A percentile compares a stretch with the other conserved stretches of the same genome.
Evolutionary conservation across 2,329 filamentous ascomycete species (phyloP).

Genomic region (Taxawa tesnikishii): DNA sequence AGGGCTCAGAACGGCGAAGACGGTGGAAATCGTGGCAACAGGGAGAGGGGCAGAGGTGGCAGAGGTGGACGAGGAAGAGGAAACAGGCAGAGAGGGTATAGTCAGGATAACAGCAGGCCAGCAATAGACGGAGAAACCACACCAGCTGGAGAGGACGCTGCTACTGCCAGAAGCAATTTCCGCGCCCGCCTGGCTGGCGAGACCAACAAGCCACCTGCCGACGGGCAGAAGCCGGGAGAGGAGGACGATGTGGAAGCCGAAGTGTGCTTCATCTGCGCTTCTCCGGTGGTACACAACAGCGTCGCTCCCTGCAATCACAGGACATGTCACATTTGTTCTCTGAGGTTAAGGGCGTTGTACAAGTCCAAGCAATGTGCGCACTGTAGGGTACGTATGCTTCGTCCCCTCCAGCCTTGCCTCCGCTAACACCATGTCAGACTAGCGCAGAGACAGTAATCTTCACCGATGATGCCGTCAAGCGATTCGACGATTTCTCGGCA

Average conservation of each 20-base stretch:
- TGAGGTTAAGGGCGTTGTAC: conserved; percentile 85
- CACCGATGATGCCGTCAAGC: conserved; percentile 70
- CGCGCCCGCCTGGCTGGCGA: no score
- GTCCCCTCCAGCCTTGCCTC: neutral
- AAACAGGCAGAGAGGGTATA: conserved; percentile 20
- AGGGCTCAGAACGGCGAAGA: neutral
- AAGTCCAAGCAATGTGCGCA: conserved; percentile 96
- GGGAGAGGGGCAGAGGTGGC: conserved; percentile 21
- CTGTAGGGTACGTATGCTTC: conserved; percentile 57
- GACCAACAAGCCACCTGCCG: no score
- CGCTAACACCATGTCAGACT: conserved; percentile 32
- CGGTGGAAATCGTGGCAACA: conserved; percentile 10
- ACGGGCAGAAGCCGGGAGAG: conserved; percentile 2
- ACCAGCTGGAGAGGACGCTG: no score
- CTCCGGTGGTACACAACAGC: conserved; percentile 72
- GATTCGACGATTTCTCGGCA: conserved; percentile 69
- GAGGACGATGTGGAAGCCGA: conserved; percentile 41
- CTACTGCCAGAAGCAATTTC: no score
- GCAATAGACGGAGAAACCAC: conserved; percentile 23
- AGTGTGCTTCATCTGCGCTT: conserved; percentile 96
- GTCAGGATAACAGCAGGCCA: conserved; percentile 14
- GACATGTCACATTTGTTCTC: conserved; percentile 89
- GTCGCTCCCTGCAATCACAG: conserved; percentile 91
- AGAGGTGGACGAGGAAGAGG: conserved; percentile 21
- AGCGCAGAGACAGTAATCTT: conserved; percentile 78